Evolutionary conservation across 768 basidiomycete species (phyloP).

Genomic region (Coprinopsis cinerea): DNA sequence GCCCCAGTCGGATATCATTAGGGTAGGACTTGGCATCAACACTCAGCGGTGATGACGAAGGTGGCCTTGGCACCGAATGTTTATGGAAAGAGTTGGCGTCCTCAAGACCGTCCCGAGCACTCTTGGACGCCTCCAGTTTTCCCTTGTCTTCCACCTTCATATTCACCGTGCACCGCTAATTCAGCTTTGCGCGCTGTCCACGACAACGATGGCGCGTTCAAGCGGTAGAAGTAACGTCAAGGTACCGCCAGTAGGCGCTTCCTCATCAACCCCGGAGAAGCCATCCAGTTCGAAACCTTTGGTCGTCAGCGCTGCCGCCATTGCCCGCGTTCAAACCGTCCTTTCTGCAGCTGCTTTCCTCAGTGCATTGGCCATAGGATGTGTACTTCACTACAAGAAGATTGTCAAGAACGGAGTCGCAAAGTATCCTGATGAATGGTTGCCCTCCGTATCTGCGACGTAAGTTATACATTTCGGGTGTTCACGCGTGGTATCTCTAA

Average conservation of each 20-base stretch:
- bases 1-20: no score
- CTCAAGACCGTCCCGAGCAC: no score
- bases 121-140: neutral
- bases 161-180: neutral
- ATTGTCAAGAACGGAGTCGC: constrained; percentile 83
- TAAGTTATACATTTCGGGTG: constrained; percentile 28
- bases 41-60: neutral
- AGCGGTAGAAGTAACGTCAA: neutral
- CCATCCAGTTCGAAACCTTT: constrained; percentile 9
- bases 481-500: constrained; percentile 1
- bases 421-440: constrained; percentile 84
- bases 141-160: neutral
- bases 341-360: constrained; percentile 63
- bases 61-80: no score
- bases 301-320: constrained; percentile 40
- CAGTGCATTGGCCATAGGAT: constrained; percentile 58
- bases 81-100: no score
- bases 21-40: neutral
- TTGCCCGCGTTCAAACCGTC: constrained; percentile 61
- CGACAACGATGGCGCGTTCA: neutral
- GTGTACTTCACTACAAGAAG: constrained; percentile 69
- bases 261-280: neutral
- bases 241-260: neutral
- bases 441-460: constrained; percentile 86
- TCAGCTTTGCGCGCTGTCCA: neutral